A percentile compares a stretch with the other conserved stretches of the same genome.
Conservation (phyloP, 2,329 filamentous ascomycete genomes). For the Knoxdaviesia capensis region DNA sequence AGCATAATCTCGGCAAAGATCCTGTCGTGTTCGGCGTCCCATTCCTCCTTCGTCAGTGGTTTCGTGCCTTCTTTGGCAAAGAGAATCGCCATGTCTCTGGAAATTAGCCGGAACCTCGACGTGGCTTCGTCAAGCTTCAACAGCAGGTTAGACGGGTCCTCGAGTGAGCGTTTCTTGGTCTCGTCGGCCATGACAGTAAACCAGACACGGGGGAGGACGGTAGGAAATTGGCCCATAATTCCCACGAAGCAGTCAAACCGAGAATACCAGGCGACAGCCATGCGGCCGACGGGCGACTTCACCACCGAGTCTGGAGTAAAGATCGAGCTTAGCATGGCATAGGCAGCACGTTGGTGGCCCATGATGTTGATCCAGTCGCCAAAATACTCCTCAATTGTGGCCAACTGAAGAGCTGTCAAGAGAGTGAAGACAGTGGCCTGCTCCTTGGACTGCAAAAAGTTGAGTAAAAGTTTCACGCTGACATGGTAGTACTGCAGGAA, state of each 20-base stretch:
- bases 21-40: constrained; percentile 36
- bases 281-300: constrained; percentile 47
- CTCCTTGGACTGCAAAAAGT: constrained; percentile 49
- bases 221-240: constrained; percentile 60
- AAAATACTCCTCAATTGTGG: constrained; percentile 89
- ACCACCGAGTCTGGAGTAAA: constrained; percentile 60
- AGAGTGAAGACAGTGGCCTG: constrained; percentile 55
- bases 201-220: constrained; percentile 60
- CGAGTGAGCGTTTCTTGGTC: constrained; percentile 1
- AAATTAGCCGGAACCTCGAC: constrained; percentile 49
- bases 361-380: constrained; percentile 91
- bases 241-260: constrained; percentile 75
- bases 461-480: constrained; percentile 59
- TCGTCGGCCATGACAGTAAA: constrained; percentile 39
- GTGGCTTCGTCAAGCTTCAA: constrained; percentile 49
- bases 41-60: constrained; percentile 43
- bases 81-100: constrained; percentile 60
- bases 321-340: constrained; percentile 57
- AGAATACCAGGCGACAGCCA: constrained; percentile 73
- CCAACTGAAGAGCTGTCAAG: constrained; percentile 74
- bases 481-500: constrained; percentile 85
- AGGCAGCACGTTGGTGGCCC: constrained; percentile 79
- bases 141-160: constrained; percentile 15
- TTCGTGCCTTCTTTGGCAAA: constrained; percentile 48
- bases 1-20: constrained; percentile 25